Base-by-base conservation (phyloP, 345 rosid genomes). In the Hypericum androsaemum region DNA sequence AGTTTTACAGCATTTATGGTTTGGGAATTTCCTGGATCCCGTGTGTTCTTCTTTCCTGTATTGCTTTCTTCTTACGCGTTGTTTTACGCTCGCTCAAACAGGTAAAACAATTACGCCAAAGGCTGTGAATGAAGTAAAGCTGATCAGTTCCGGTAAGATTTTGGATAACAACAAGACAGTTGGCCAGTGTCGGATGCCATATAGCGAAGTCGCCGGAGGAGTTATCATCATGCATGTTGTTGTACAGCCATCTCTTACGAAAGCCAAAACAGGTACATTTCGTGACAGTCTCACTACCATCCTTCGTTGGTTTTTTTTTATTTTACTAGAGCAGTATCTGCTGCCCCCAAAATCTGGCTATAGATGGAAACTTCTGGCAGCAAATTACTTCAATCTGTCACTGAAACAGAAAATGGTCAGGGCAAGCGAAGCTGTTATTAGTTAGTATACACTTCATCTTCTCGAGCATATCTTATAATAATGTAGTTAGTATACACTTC, bases 121-220 rank as follows among this genome's bases (percentile, higher is more conserved):
- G 64, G 80, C 79, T 10, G 80, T 82, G 60, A 86, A 68, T 66
- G 97, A 89, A 76, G 72, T 89, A 62, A 89, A 89, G 71, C 66
- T 89, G 71, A 89, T 89, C 10, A 77, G 82, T 71, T 83, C 89
- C 0, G 97, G 95, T 32, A 86, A 89, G 73, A 79, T 86, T 48
- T 72, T 89, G 83, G 97, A 89, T 58, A 89, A 83, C 45, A 77
- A 48, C 73, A 86, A 75, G 72, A 81, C 88, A 38, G 88, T 86
- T 61, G 94, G 80, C 12, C 95, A 89, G 76, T 89, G 94, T 71
- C 86, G 75, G 71, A 68, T 63, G 41, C 95, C 95, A 9, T 79
- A 71, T 44, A 81, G 86, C 41, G 97, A 89, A 12, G 71, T 67
- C 60, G 65, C 80, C 0, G 89, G 86, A 13, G 86, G 78, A 28